phyloP scores from a whole-genome alignment of 2,329 filamentous ascomycete genomes.

The Colletotrichum limetticola region DNA sequence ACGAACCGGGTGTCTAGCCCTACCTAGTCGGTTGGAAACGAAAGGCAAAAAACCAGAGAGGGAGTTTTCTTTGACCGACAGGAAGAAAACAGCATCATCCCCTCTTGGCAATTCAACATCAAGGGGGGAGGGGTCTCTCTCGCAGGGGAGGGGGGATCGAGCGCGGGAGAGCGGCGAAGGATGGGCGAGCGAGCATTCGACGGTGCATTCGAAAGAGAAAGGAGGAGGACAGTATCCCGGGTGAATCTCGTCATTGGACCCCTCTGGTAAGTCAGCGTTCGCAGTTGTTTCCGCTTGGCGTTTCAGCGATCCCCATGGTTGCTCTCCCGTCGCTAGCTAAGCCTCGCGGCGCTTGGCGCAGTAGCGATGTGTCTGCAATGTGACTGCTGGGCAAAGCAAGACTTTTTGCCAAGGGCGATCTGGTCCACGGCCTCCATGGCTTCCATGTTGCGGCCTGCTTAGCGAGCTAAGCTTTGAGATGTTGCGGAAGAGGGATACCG shows the following conservation, averaged over 20 bases:
- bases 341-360: slow-evolving; percentile 9
- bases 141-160: slow-evolving; percentile 8
- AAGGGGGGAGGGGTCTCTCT: neutral
- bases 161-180: slow-evolving; percentile 24
- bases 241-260: neutral
- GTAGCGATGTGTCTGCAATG: neutral
- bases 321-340: slow-evolving; percentile 22
- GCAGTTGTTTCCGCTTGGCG: slow-evolving; percentile 32
- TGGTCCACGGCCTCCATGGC: neutral
- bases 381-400: neutral
- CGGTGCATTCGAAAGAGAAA: neutral
- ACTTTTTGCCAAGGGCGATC: slow-evolving; percentile 25
- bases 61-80: neutral
- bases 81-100: neutral
- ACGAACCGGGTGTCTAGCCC: neutral
- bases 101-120: neutral
- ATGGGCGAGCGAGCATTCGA: neutral
- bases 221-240: neutral
- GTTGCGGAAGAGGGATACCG: slow-evolving; percentile 25
- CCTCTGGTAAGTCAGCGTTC: neutral
- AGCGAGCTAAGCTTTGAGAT: slow-evolving; percentile 25
- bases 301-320: slow-evolving; percentile 30
- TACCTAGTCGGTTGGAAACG: slow-evolving; percentile 14
- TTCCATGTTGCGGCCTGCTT: slow-evolving; percentile 11
- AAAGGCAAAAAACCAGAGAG: slow-evolving; percentile 1